Evolutionary conservation across 371 early-diverging fungal genomes (phyloP).

Genomic region (Mucor ambiguus): DNA sequence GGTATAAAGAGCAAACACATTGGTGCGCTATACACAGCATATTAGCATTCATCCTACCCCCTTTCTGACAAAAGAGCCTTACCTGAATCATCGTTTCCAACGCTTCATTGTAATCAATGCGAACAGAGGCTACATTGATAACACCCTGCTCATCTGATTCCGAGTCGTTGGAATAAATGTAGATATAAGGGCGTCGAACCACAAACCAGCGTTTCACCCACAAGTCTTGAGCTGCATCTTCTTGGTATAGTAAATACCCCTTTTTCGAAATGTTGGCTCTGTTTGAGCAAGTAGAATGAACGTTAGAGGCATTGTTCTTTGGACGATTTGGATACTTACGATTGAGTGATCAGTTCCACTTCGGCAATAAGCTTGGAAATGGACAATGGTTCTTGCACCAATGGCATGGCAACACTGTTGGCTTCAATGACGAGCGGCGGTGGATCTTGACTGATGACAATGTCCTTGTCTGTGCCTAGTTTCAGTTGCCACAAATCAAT

Average conservation of each 20-base stretch:
- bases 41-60: not conserved
- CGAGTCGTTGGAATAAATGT: conserved; percentile 66
- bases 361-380: conserved; percentile 57
- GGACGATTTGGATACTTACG: conserved; percentile 32
- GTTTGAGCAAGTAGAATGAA: too few relatives aligned
- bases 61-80: conserved; percentile 8
- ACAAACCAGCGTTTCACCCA: conserved; percentile 88
- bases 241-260: conserved; percentile 65
- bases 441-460: conserved; percentile 56
- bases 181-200: conserved; percentile 84
- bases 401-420: not conserved
- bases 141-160: conserved; percentile 74
- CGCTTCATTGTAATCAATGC: conserved; percentile 70
- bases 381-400: conserved; percentile 24
- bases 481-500: conserved; percentile 54
- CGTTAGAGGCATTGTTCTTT: not conserved
- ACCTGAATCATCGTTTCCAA: conserved; percentile 70
- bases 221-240: conserved; percentile 57
- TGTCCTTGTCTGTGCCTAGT: conserved; percentile 53
- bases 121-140: conserved; percentile 73
- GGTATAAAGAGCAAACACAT: conserved; percentile 83
- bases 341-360: conserved; percentile 56
- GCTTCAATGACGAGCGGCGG: conserved; percentile 30
- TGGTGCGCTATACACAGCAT: conserved; percentile 47
- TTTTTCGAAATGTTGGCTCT: conserved; percentile 63